These are phyloP conservation scores for Penicillium tannophilum DNA, from an alignment of 495 filamentous ascomycete genomes.

Conservation along the genomic window DNA sequence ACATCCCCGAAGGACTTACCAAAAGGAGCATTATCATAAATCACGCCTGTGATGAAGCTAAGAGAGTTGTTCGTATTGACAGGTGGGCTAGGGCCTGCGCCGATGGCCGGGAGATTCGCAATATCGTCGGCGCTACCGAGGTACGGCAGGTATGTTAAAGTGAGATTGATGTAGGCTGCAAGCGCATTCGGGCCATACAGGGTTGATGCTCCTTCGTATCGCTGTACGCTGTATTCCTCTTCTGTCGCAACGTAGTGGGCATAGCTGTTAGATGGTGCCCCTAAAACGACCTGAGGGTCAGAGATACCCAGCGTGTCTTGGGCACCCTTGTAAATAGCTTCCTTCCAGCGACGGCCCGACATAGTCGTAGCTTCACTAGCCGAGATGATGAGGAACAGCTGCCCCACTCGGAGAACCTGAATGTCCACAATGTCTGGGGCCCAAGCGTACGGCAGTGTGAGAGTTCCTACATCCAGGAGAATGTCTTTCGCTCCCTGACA, in stretches of 20 bases:
- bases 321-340: conserved; percentile 65
- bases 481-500: conserved; percentile 90
- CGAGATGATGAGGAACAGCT: conserved; percentile 82
- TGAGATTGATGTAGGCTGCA: conserved; percentile 87
- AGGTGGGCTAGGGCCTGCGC: conserved; percentile 68
- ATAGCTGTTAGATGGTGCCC: conserved; percentile 94
- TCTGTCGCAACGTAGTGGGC: conserved; percentile 94
- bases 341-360: conserved; percentile 90
- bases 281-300: conserved; percentile 77
- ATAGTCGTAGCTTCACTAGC: conserved; percentile 95
- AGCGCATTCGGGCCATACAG: conserved; percentile 92
- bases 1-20: conserved; percentile 80
- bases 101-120: conserved; percentile 48
- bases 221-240: conserved; percentile 87
- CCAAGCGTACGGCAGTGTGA: conserved; percentile 81
- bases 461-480: conserved; percentile 85
- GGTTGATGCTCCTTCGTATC: conserved; percentile 95
- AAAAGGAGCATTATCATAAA: conserved; percentile 70
- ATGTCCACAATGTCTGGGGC: conserved; percentile 92
- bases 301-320: conserved; percentile 47
- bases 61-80: conserved; percentile 80
- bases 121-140: conserved; percentile 51
- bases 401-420: conserved; percentile 84
- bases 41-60: conserved; percentile 78
- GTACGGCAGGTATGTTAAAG: conserved; percentile 69